Percentiles rank a stretch among this genome's conserved stretches.
phyloP scores from a whole-genome alignment of 192 early-diverging fungal genomes.

The Gonapodya sp. region DNA sequence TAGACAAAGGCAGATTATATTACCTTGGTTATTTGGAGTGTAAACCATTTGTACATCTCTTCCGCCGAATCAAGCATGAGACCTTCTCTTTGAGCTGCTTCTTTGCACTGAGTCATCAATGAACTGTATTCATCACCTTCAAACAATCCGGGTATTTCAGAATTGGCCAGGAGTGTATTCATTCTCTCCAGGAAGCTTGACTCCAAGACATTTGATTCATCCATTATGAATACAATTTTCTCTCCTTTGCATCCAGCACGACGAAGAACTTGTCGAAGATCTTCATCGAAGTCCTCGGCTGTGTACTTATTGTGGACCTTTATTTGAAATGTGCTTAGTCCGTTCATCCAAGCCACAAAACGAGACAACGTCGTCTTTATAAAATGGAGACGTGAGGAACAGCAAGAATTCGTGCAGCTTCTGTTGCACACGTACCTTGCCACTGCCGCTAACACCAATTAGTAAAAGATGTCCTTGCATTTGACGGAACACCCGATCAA shows the following conservation, averaged over 20 bases:
- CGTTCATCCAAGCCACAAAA: slow-evolving; percentile 99
- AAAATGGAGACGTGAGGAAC: background rate
- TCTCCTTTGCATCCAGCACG: slow-evolving; percentile 94
- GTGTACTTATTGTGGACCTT: slow-evolving; percentile 97
- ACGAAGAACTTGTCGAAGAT: slow-evolving; percentile 79
- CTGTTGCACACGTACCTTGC: slow-evolving; percentile 42
- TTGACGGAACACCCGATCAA: slow-evolving; percentile 97
- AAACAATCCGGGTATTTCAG: slow-evolving; percentile 97
- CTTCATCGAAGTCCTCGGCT: slow-evolving; percentile 96
- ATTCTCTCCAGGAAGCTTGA: slow-evolving; percentile 97
- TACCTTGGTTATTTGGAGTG: slow-evolving; percentile 64
- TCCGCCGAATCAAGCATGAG: slow-evolving; percentile 86
- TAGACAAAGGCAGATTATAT: background rate
- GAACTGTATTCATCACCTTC: slow-evolving; percentile 95
- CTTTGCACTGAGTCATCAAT: slow-evolving; percentile 89
- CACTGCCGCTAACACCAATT: slow-evolving; percentile 94
- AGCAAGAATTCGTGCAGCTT: background rate
- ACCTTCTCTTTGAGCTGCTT: slow-evolving; percentile 87
- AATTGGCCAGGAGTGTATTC: slow-evolving; percentile 98
- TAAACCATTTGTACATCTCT: slow-evolving; percentile 98
- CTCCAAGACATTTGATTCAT: slow-evolving; percentile 96
- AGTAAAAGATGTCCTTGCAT: slow-evolving; percentile 95
- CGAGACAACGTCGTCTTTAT: slow-evolving; percentile 79
- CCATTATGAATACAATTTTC: slow-evolving; percentile 95
- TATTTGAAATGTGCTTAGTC: slow-evolving; percentile 88